phyloP scores from a whole-genome alignment of 176 grass and related monocot species.

The Themeda triandra region DNA sequence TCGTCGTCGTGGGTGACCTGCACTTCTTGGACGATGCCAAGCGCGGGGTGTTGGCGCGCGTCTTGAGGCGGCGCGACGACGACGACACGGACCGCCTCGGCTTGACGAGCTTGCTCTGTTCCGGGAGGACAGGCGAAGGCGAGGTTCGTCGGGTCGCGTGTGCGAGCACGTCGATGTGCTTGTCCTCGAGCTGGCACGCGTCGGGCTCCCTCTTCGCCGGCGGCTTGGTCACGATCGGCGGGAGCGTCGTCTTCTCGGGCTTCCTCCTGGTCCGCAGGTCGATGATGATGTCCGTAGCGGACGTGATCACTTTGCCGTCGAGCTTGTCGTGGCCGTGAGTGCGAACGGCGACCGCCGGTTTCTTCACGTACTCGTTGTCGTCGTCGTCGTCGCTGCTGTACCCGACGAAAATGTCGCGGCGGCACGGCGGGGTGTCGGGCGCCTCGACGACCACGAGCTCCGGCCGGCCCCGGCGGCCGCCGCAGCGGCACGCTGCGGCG shows the following conservation, averaged over 20 bases:
- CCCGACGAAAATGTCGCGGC: slow-evolving; percentile 34
- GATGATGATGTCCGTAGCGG: slow-evolving; percentile 64
- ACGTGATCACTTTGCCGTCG: slow-evolving; percentile 41
- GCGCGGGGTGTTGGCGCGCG: slow-evolving; percentile 55
- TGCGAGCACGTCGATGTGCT: slow-evolving; percentile 21
- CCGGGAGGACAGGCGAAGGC: neutral
- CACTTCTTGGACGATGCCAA: slow-evolving; percentile 32
- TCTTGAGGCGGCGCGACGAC: slow-evolving; percentile 43
- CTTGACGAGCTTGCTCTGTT: slow-evolving; percentile 35
- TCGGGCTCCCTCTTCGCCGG: slow-evolving; percentile 25
- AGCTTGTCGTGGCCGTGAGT: neutral
- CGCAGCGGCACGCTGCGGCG: slow-evolving; percentile 31
- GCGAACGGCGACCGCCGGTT: neutral
- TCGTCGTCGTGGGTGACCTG: neutral
- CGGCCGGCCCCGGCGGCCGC: neutral
- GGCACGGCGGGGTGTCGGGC: slow-evolving; percentile 37
- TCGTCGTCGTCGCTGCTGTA: slow-evolving; percentile 28
- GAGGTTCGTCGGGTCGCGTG: neutral
- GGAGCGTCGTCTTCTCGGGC: slow-evolving; percentile 26
- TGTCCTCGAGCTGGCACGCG: slow-evolving; percentile 25
- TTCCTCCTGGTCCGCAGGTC: slow-evolving; percentile 34
- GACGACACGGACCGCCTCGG: slow-evolving; percentile 37
- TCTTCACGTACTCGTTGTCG: neutral
- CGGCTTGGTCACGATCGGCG: slow-evolving; percentile 65
- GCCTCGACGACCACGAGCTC: slow-evolving; percentile 5